Evolutionary conservation across 2,329 filamentous ascomycete species (phyloP).

Genomic region (Trichoderma asperellum): DNA sequence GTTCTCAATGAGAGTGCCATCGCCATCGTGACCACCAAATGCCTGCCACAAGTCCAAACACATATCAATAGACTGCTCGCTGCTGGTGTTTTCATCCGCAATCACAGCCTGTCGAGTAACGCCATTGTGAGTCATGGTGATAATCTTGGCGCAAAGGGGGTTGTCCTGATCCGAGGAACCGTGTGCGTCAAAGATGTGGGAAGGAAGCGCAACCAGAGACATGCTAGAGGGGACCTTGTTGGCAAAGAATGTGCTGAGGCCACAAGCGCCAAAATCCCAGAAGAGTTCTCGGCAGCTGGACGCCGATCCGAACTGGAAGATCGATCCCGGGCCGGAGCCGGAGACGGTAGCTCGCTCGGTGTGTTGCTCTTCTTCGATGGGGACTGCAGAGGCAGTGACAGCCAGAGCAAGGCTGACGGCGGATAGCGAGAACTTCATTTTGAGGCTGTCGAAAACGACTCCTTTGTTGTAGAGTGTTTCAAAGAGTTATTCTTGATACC

Average conservation of each 20-base stretch:
- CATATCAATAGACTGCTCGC: constrained; percentile 30
- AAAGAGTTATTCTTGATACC: background rate
- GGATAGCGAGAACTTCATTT: constrained; percentile 27
- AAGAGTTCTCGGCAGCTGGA: constrained; percentile 25
- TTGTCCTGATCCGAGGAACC: constrained; percentile 23
- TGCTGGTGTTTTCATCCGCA: constrained; percentile 27
- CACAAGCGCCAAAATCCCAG: constrained; percentile 29
- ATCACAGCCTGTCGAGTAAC: constrained; percentile 27
- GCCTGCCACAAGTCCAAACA: constrained; percentile 28
- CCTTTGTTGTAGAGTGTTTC: background rate
- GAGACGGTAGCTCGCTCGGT: constrained; percentile 5
- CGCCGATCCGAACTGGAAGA: constrained; percentile 28
- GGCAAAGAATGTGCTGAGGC: constrained; percentile 30
- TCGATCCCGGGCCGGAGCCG: constrained; percentile 27
- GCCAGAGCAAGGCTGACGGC: constrained; percentile 15
- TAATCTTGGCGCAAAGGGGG: constrained; percentile 30
- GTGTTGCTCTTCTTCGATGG: background rate
- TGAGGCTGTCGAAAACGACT: background rate
- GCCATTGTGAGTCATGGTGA: constrained; percentile 29
- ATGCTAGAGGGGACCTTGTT: constrained; percentile 22
- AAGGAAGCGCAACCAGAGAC: constrained; percentile 28
- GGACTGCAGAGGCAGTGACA: constrained; percentile 23
- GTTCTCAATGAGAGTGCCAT: constrained; percentile 27
- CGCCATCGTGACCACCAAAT: constrained; percentile 25
- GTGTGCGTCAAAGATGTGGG: constrained; percentile 13